These are phyloP conservation scores for Sindora glabra DNA, from an alignment of 306 rosid genomes.

Conservation along the genomic window DNA sequence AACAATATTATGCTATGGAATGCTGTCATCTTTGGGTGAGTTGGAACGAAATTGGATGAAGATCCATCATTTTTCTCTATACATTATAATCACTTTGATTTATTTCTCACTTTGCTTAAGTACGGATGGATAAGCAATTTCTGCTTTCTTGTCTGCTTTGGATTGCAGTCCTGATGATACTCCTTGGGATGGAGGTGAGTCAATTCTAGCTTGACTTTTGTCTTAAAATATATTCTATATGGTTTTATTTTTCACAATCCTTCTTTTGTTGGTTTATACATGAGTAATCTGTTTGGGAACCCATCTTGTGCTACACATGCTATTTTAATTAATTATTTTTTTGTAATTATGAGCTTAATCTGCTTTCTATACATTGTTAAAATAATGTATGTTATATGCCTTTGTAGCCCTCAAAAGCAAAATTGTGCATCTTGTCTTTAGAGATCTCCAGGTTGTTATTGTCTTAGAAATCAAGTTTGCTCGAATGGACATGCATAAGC, in stretches of 20 bases:
- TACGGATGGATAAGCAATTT: slow-evolving; percentile 42
- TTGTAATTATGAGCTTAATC: neutral
- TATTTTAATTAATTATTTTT: neutral
- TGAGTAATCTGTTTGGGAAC: neutral
- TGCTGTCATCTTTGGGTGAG: slow-evolving; percentile 98
- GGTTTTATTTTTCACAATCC: neutral
- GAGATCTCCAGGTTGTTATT: neutral
- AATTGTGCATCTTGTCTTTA: slow-evolving; percentile 1
- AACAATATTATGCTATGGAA: slow-evolving; percentile 96
- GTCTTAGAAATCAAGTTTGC: neutral
- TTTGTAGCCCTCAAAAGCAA: neutral
- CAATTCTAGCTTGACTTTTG: neutral
- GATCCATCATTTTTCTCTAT: slow-evolving; percentile 2
- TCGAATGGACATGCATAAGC: neutral
- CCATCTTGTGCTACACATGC: neutral
- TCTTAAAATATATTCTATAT: neutral
- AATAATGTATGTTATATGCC: slow-evolving; percentile 7
- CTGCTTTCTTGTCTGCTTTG: slow-evolving; percentile 51
- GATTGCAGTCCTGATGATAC: slow-evolving; percentile 64
- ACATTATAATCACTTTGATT: slow-evolving; percentile 7
- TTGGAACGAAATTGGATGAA: slow-evolving; percentile 14
- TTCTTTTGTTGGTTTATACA: neutral
- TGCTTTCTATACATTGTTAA: neutral
- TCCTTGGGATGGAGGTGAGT: slow-evolving; percentile 69
- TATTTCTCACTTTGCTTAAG: slow-evolving; percentile 23